These are phyloP conservation scores for Aureobasidium sp. DNA, from an alignment of 2,329 filamentous ascomycete species.

Conservation along the genomic window DNA sequence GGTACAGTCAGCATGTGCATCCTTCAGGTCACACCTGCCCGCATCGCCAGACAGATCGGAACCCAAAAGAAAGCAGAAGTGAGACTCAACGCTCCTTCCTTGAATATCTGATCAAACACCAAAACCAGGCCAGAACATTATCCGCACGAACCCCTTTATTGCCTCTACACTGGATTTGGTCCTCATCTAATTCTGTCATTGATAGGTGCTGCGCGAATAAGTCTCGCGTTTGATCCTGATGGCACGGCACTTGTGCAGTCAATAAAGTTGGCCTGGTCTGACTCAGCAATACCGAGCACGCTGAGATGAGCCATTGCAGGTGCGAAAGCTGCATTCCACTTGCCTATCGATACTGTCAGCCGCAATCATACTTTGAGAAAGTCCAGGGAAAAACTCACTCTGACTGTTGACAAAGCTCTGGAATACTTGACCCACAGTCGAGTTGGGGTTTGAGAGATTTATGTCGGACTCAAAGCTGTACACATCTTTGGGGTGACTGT, in stretches of 20 bases:
- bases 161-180: too few relatives aligned
- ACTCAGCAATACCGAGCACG: background rate
- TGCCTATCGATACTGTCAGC: background rate
- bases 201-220: constrained; percentile 5
- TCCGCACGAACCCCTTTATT: background rate
- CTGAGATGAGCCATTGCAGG: constrained; percentile 13
- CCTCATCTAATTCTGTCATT: constrained; percentile 6
- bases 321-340: constrained; percentile 11
- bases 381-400: constrained; percentile 20
- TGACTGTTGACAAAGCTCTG: constrained; percentile 29
- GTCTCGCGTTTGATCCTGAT: background rate
- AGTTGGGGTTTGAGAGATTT: constrained; percentile 23
- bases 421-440: constrained; percentile 29
- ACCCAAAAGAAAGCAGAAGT: background rate
- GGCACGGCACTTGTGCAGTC: constrained; percentile 20
- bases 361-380: too few relatives aligned
- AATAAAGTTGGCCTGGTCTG: constrained; percentile 12
- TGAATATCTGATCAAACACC: too few relatives aligned
- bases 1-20: background rate
- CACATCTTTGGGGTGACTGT: constrained; percentile 22
- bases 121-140: background rate
- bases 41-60: background rate
- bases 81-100: background rate
- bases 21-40: background rate
- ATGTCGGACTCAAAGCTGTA: constrained; percentile 27